Evolutionary conservation across 768 basidiomycete genomes (phyloP).

Genomic region (Lentinula boryana): DNA sequence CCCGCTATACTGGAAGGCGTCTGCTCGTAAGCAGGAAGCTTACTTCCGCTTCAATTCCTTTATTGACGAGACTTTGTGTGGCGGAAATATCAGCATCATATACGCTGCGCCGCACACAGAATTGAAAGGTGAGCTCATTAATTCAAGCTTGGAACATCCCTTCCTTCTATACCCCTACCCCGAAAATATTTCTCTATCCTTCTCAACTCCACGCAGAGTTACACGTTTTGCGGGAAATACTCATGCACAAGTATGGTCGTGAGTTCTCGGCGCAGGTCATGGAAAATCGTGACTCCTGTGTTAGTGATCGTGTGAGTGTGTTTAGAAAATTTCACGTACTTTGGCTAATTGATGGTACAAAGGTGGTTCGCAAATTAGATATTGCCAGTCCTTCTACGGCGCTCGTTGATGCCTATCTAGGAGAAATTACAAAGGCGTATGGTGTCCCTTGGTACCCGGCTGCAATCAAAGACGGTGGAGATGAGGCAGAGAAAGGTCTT

Average conservation of each 20-base stretch:
- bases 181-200: not conserved
- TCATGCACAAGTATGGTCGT: constrained; percentile 95
- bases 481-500: constrained; percentile 25
- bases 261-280: constrained; percentile 83
- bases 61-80: not conserved
- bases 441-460: constrained; percentile 61
- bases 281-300: constrained; percentile 77
- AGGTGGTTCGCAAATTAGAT: constrained; percentile 75
- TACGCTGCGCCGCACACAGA: constrained; percentile 90
- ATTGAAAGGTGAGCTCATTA: constrained; percentile 57
- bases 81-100: constrained; percentile 51
- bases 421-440: constrained; percentile 88
- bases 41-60: not conserved
- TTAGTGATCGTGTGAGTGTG: constrained; percentile 71
- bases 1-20: constrained; percentile 83
- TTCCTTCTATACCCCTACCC: not conserved
- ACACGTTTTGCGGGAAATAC: constrained; percentile 83
- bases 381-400: constrained; percentile 62
- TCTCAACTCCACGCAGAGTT: constrained; percentile 48
- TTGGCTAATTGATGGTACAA: not conserved
- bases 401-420: constrained; percentile 83
- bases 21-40: constrained; percentile 26
- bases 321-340: constrained; percentile 1
- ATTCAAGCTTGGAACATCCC: not conserved
- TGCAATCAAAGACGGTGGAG: constrained; percentile 13